Base-by-base conservation (phyloP, 441 rosid species). In the Raphanus hybrid region DNA sequence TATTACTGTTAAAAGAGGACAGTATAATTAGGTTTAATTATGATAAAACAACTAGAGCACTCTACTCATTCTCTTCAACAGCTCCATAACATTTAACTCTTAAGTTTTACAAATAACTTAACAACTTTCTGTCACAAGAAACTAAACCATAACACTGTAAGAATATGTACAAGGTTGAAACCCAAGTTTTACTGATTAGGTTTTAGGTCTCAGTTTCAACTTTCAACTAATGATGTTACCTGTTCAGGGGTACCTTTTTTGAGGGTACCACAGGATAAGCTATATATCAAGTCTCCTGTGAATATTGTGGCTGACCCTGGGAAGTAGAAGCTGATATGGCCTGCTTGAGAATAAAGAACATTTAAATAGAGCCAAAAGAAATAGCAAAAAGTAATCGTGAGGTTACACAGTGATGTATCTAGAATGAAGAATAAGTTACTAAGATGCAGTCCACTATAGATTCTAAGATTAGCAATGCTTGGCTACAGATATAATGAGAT, bases 251-350 rank as follows among this genome's bases (percentile, higher is more conserved):
- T 90, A 78, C 98, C 99, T 84, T 93, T 97, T 63, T 91, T 87
- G 78, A 91, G 92, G 82, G 88, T 91, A 80, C 99, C 99, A 82
- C 99, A 96, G 1, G 98, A 92, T 86, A 96, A 89, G 92, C 99
- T 96, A 84, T 93, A 91, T 81, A 96, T 83, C 52, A 97, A 85
- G 84, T 96, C 97, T 80, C 99, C 99, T 3, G 98, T 90, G 81
- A 93, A 96, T 76, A 96, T 86, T 26, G 89, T 89, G 52, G 90
- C 91, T 50, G 99, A 88, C 76, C 93, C 87, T 12, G 97, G 97
- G 80, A 96, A 96, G 86, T 92, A 88, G 85, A 96, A 93, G 84
- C 99, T 96, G 66, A 96, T 83, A 69, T 96, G 99, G 62, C 98
- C 99, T 96, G 85, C 84, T 82, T 82, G 79, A 50, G 74, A 64